Conservation (phyloP, 441 rosid species). For the Euphorbia schlechtendalii region DNA sequence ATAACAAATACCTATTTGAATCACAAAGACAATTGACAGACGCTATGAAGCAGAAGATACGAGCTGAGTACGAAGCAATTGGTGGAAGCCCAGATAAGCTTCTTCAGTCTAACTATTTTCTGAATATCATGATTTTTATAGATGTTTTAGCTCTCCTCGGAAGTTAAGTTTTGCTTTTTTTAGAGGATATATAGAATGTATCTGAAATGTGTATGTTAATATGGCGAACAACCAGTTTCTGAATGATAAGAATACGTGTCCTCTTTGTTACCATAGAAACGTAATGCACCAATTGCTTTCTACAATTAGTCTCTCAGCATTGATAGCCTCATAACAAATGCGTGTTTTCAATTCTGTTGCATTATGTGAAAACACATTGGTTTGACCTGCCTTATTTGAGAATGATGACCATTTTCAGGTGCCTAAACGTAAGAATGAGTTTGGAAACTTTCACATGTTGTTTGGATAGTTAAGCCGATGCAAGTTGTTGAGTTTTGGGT, state of each 20-base stretch:
- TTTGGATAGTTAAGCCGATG: no score
- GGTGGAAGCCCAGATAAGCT: constrained; percentile 86
- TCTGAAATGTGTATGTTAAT: constrained; percentile 5
- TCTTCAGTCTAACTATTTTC: constrained; percentile 66
- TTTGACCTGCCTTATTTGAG: not conserved
- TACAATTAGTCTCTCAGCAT: not conserved
- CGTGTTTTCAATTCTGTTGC: not conserved
- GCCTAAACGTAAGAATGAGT: no score
- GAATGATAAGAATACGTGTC: not conserved
- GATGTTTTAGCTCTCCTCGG: constrained; percentile 60
- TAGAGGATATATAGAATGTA: constrained; percentile 3
- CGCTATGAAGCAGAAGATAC: constrained; percentile 80
- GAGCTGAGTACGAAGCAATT: constrained; percentile 67
- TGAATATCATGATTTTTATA: constrained; percentile 61
- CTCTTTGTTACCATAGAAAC: not conserved
- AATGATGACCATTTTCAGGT: no score
- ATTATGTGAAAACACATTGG: not conserved
- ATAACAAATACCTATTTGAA: constrained; percentile 41
- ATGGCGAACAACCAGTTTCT: not conserved
- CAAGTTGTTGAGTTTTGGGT: no score
- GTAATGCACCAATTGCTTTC: not conserved
- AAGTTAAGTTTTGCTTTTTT: constrained; percentile 32
- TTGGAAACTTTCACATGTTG: no score
- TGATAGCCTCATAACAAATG: not conserved
- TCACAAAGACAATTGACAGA: constrained; percentile 77